Evolutionary conservation across 495 filamentous ascomycete genomes (phyloP).

Genomic region (Aspergillus olivimuriae): DNA sequence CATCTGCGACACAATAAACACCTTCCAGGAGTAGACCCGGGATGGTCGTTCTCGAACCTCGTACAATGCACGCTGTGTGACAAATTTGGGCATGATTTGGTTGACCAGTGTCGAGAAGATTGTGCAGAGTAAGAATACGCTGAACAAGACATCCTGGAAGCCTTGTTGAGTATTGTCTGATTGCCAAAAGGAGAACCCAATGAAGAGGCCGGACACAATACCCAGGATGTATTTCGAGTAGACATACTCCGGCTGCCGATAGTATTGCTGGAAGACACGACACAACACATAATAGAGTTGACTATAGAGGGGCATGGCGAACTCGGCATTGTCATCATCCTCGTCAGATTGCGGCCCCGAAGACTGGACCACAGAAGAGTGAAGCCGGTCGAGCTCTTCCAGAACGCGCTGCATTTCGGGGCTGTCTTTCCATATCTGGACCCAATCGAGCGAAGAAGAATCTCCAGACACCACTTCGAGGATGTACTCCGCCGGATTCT

Average conservation of each 20-base stretch:
- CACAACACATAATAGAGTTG: conserved; percentile 42
- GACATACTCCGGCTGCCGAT: conserved; percentile 47
- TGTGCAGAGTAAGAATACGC: conserved; percentile 71
- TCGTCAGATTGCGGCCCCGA: conserved; percentile 5
- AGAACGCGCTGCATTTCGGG: conserved; percentile 58
- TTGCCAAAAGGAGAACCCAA: conserved; percentile 81
- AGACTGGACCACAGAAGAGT: conserved; percentile 31
- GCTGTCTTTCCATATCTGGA: conserved; percentile 63
- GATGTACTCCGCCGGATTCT: conserved; percentile 89
- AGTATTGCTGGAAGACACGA: conserved; percentile 45
- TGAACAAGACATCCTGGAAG: conserved; percentile 76
- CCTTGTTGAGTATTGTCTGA: conserved; percentile 63
- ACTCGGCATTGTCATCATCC: conserved; percentile 28
- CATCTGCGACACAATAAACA: conserved; percentile 43
- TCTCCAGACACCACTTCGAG: conserved; percentile 60
- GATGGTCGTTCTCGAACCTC: conserved; percentile 45
- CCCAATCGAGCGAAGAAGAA: conserved; percentile 62
- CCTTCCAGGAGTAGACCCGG: conserved; percentile 47
- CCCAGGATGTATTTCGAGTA: conserved; percentile 46
- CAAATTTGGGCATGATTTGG: conserved; percentile 45
- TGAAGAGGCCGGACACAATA: conserved; percentile 54
- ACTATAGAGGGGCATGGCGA: conserved; percentile 43
- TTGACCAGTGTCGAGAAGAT: conserved; percentile 67
- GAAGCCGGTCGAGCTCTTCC: conserved; percentile 58
- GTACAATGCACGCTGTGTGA: conserved; percentile 42